Evolutionary conservation across 495 filamentous ascomycete genomes (phyloP), one percentile per base, ranked within the genome.

Genomic region (Echria macrotheca): DNA sequence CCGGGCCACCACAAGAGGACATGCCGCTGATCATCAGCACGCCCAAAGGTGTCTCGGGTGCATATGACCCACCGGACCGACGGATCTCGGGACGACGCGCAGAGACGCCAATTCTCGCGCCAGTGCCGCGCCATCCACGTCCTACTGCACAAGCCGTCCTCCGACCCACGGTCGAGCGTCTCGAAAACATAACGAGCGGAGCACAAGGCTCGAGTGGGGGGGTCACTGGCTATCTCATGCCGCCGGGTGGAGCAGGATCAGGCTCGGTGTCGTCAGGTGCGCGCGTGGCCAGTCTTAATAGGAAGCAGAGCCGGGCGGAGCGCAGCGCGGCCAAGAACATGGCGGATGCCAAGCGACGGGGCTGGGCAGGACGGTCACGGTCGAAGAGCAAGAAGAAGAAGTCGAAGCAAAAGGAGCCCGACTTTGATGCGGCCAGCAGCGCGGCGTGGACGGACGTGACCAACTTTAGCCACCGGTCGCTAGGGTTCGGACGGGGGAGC

Each of bases 181-280:
- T 94, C 19, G 88, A 85, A 45, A 93, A 87, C 0, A 91, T 95
- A 59, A 93, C 89, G 61, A 81, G 81, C 26, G 69, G 93, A 10
- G 85, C 85, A 21, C 19, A 5, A 9, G 12, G 38, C 19, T 28
- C 46, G 0, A 12, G 77, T 74, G n/a, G n/a, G n/a, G n/a, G n/a
- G n/a, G n/a, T n/a, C n/a, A n/a, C n/a, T n/a, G n/a, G n/a, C n/a
- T 19, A 47, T 80, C 80, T 42, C n/a, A 25, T 19, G 5, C 85
- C 84, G 5, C 47, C 39, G 21, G 18, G 38, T 9, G 47, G 25
- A 5, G 53, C 58, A 6, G 55, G 49, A 3, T 57, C 62, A 5
- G 54, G 64, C 21, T 61, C 63, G 7, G 52, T 58, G 5, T 59
- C 60, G 21, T 65, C 69, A 18, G 46, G 25, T 24, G 37, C n/a